These are phyloP conservation scores for Emmonsia crescens DNA, from an alignment of 2,329 filamentous ascomycete genomes.

Conservation along the genomic window DNA sequence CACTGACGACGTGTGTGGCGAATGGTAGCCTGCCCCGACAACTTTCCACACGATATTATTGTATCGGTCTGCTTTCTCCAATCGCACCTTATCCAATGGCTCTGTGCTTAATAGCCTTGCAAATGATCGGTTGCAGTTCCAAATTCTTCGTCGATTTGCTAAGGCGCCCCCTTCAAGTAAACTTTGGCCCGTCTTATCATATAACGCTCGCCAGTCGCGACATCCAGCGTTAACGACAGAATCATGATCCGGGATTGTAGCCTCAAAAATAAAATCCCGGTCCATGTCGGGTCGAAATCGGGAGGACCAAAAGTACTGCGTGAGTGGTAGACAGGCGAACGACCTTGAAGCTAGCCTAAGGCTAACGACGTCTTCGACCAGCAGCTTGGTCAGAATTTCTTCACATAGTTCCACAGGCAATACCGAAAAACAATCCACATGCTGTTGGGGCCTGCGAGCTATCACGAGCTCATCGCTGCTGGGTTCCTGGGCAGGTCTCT, in stretches of 20 bases:
- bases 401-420: conserved; percentile 15
- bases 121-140: conserved; percentile 10
- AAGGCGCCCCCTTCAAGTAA: conserved; percentile 3
- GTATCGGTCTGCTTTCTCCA: neutral
- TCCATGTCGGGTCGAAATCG: conserved; percentile 13
- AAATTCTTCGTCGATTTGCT: conserved; percentile 14
- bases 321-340: conserved; percentile 14
- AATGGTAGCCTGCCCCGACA: conserved; percentile 1
- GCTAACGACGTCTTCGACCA: conserved; percentile 10
- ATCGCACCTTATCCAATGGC: neutral
- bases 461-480: neutral
- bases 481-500: neutral
- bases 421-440: conserved; percentile 11
- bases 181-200: conserved; percentile 10
- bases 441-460: neutral
- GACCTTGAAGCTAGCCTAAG: conserved; percentile 13
- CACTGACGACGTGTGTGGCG: neutral
- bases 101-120: conserved; percentile 9
- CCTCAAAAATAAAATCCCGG: conserved; percentile 14
- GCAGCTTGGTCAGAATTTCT: conserved; percentile 12
- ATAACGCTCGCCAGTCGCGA: conserved; percentile 18
- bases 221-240: neutral
- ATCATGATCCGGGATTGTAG: conserved; percentile 4
- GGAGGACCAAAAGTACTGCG: conserved; percentile 16
- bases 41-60: conserved; percentile 6